Base-by-base conservation (phyloP, 1,284 basidiomycete genomes). In the Trichosporon sp. region DNA sequence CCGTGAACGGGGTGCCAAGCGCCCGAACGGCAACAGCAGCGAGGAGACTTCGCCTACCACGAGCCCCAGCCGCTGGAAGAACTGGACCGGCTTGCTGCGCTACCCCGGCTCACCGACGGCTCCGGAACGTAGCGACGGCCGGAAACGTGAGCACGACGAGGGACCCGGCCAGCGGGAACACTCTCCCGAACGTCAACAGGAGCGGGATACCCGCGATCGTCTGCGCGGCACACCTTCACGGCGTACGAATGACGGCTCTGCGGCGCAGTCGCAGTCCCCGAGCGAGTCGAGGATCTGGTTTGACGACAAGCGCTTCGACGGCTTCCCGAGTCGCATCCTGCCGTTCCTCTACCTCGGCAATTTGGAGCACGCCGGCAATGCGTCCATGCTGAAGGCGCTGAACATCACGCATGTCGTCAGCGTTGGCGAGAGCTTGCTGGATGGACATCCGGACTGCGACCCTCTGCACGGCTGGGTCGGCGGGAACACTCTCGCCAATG, bases 331-430 rank as follows among this genome's bases (percentile, higher is more conserved):
- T 73, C 86, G 94, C 32, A 94, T 99, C 69, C 80, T 97, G 65
- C 92, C 92, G 44, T 95, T 93, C 82, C 84, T 99, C 73, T 99
- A 98, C 81, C 86, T 99, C 56, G 95, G 95, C 61, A 97, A 97
- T 79, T 77, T 96, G 89, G 91, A 92, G 73, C 95, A 98, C 71
- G 95, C 95, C 0, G 85, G 89, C 54, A 99, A 99, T 76, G 93
- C 89, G 49, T 89, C 91, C 73, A 96, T 99, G 93, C 87, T 98
- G 4, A 89, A 92, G 71, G 89, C 92, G 2, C 85, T 99, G n/a
- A 92, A 92, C 49, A 96, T 99, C 73, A 95, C 93, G 1, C 95
- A 98, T 74, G 94, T 99, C 68, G 95, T 99, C 33, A 95, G 92
- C 4, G 93, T 98, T 4, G 95, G 95, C 59, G 95, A 98, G 82